Percentiles rank a stretch among this genome's conserved stretches.
Evolutionary conservation across 1,284 basidiomycete species (phyloP).

Genomic region (Boletus austroedulis): DNA sequence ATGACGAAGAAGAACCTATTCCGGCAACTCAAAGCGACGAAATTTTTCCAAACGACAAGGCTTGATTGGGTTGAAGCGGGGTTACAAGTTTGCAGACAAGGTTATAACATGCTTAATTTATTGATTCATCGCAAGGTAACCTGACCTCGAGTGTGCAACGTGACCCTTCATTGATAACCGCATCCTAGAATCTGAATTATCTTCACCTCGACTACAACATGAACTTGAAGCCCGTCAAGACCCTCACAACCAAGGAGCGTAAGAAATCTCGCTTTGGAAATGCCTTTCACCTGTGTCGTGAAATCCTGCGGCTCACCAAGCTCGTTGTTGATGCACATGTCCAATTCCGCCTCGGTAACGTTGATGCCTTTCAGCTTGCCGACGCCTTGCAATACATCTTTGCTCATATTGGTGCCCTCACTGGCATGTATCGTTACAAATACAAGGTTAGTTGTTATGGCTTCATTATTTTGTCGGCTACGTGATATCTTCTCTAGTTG

Average conservation of each 20-base stretch:
- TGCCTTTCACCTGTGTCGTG: constrained; percentile 97
- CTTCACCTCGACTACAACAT: constrained; percentile 92
- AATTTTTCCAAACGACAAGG: constrained; percentile 98
- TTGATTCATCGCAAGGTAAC: constrained; percentile 93
- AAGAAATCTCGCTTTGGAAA: constrained; percentile 99
- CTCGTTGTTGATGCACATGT: constrained; percentile 99
- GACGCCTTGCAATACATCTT: constrained; percentile 99
- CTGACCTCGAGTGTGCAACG: background rate
- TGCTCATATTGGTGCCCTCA: constrained; percentile 95
- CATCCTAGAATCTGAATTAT: constrained; percentile 85
- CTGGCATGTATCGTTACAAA: constrained; percentile 99
- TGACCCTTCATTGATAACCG: background rate
- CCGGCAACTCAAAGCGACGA: constrained; percentile 94
- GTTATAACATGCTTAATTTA: constrained; percentile 99
- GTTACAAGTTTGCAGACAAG: constrained; percentile 96
- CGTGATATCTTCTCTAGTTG: constrained; percentile 47
- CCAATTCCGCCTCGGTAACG: constrained; percentile 97
- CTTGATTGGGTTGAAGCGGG: constrained; percentile 99
- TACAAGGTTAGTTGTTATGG: constrained; percentile 71
- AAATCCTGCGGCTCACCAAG: constrained; percentile 96
- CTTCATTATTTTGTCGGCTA: background rate
- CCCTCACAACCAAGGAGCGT: constrained; percentile 97
- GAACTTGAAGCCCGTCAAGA: constrained; percentile 98
- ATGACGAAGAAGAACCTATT: constrained; percentile 98
- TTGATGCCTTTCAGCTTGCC: constrained; percentile 98